Percentiles rank a stretch among this genome's conserved stretches.
These are phyloP conservation scores for Gremmenia infestans DNA, from an alignment of 2,329 filamentous ascomycete species.

Conservation along the genomic window DNA sequence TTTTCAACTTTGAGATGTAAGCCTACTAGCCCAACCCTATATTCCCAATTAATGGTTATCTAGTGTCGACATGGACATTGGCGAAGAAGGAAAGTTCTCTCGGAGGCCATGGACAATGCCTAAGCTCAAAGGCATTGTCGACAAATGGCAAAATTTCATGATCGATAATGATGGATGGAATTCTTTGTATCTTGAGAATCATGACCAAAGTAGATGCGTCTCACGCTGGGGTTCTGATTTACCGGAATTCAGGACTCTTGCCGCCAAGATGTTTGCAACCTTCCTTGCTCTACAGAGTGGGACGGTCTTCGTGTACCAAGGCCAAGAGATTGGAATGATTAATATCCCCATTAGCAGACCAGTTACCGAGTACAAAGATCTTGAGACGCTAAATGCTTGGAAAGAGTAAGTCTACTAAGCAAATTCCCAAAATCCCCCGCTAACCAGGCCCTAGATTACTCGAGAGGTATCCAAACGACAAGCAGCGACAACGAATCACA, in stretches of 20 bases:
- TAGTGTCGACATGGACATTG: constrained; percentile 47
- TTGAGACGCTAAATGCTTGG: constrained; percentile 53
- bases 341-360: constrained; percentile 53
- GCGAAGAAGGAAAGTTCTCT: constrained; percentile 40
- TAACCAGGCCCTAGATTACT: constrained; percentile 26
- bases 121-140: constrained; percentile 42
- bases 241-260: constrained; percentile 37
- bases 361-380: constrained; percentile 64
- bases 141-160: constrained; percentile 48
- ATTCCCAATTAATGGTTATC: not conserved
- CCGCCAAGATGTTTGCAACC: constrained; percentile 50
- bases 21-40: constrained; percentile 17
- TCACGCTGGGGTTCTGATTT: constrained; percentile 41
- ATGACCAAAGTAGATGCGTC: constrained; percentile 50
- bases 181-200: constrained; percentile 53
- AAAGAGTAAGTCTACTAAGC: constrained; percentile 23
- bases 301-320: constrained; percentile 55
- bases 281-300: constrained; percentile 46
- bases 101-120: constrained; percentile 35
- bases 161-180: constrained; percentile 51
- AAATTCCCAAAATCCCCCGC: no score
- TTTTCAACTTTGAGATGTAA: constrained; percentile 66
- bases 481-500: constrained; percentile 35
- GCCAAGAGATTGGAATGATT: constrained; percentile 55
- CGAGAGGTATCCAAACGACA: constrained; percentile 32